These are phyloP conservation scores for Porogramme epimiltina DNA, from an alignment of 1,284 basidiomycete genomes.

Conservation along the genomic window DNA sequence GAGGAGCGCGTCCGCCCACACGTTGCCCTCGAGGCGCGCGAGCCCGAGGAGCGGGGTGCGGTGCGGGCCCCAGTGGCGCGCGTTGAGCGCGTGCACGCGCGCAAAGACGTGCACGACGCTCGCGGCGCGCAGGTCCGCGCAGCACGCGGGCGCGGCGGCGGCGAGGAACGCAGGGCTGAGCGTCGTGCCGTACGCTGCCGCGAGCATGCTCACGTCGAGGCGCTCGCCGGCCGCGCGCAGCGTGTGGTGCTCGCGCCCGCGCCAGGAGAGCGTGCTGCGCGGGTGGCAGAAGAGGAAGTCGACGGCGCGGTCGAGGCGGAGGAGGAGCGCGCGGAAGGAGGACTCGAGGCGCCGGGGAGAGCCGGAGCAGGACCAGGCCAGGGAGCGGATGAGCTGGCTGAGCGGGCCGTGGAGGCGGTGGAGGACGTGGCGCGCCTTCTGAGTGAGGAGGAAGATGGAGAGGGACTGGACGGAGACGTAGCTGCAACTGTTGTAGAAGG, in stretches of 20 bases:
- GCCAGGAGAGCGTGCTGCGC: not conserved
- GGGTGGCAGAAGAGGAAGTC: not conserved
- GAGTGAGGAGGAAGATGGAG: not conserved
- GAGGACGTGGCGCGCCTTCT: not conserved
- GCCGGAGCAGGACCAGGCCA: not conserved
- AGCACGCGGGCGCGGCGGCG: not conserved
- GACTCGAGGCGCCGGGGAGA: not conserved
- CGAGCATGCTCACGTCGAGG: not conserved
- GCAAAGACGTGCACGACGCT: not conserved
- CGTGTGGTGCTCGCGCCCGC: not conserved
- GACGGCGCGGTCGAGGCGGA: not conserved
- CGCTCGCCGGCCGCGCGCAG: not conserved
- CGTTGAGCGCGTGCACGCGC: not conserved
- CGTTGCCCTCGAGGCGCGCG: not conserved
- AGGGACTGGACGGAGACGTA: slow-evolving; percentile 1
- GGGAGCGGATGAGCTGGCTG: not conserved
- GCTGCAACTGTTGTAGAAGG: not conserved
- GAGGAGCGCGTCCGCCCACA: not conserved
- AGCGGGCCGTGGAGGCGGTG: not conserved
- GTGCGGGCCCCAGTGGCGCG: not conserved
- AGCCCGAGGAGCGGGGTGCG: not conserved
- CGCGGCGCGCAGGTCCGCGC: not conserved
- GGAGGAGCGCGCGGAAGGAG: not conserved
- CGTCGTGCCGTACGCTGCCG: not conserved
- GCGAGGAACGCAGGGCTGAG: not conserved